These are phyloP conservation scores for Pichia sp. DNA, from an alignment of 1,139 yeast genomes.

Conservation along the genomic window DNA sequence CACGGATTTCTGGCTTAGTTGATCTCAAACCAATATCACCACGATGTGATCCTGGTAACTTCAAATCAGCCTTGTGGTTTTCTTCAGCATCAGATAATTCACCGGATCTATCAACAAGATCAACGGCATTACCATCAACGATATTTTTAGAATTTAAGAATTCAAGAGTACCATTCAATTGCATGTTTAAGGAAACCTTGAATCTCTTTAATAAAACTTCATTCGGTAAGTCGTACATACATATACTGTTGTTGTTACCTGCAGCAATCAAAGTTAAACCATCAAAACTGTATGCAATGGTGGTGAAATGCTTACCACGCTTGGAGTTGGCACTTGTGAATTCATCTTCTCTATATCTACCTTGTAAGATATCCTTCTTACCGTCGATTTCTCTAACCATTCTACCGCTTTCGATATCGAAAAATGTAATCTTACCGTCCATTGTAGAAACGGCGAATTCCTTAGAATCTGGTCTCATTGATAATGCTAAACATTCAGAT, in stretches of 20 bases:
- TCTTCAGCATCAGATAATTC: conserved; percentile 87
- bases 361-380: conserved; percentile 81
- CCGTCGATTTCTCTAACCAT: conserved; percentile 88
- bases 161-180: conserved; percentile 84
- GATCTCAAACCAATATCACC: conserved; percentile 87
- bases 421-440: conserved; percentile 83
- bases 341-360: conserved; percentile 80
- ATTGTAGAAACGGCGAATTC: conserved; percentile 86
- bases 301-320: conserved; percentile 79
- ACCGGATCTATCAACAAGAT: conserved; percentile 78
- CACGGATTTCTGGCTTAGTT: conserved; percentile 77
- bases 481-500: conserved; percentile 81
- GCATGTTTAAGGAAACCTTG: conserved; percentile 85
- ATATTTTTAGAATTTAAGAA: conserved; percentile 74
- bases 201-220: conserved; percentile 83
- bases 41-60: conserved; percentile 84
- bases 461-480: conserved; percentile 90
- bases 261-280: conserved; percentile 88
- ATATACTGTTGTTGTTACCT: conserved; percentile 88
- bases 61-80: conserved; percentile 54
- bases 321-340: conserved; percentile 79
- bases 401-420: conserved; percentile 79
- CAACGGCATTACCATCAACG: conserved; percentile 88
- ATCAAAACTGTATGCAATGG: conserved; percentile 84
- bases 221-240: conserved; percentile 85